Percentiles rank a stretch among this genome's conserved stretches.
Evolutionary conservation across 2,329 filamentous ascomycete genomes (phyloP).

Genomic region (Trichoderma atrobrunneum): DNA sequence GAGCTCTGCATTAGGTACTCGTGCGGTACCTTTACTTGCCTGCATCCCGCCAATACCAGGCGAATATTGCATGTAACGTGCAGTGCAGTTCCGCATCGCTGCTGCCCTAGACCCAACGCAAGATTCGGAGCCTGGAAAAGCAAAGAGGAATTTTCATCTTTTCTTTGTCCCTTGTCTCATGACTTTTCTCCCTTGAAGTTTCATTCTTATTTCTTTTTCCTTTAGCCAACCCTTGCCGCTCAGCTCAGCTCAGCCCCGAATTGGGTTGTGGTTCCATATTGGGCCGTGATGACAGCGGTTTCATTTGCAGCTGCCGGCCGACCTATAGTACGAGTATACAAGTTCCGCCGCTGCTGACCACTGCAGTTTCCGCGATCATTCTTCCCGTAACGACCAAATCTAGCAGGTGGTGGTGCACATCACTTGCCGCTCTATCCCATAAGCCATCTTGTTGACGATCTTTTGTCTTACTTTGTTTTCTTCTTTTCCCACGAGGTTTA

Average conservation of each 20-base stretch:
- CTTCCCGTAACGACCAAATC: slow-evolving; percentile 7
- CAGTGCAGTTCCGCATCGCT: neutral
- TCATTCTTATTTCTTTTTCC: neutral
- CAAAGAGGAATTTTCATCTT: neutral
- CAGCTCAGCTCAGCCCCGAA: neutral
- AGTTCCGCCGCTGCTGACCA: neutral
- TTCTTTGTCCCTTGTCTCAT: neutral
- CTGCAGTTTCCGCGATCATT: neutral
- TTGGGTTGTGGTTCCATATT: slow-evolving; percentile 4
- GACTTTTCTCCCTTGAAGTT: neutral
- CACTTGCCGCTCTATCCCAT: neutral
- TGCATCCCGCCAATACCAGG: neutral
- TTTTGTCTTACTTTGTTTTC: neutral
- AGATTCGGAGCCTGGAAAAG: neutral
- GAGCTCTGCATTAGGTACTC: slow-evolving; percentile 1
- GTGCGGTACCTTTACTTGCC: neutral
- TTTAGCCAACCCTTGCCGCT: neutral
- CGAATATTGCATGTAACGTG: neutral
- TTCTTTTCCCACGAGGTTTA: neutral
- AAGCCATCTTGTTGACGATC: neutral
- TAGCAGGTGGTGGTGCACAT: slow-evolving; percentile 14
- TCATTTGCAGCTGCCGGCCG: neutral
- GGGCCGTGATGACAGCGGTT: neutral
- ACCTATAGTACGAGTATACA: neutral
- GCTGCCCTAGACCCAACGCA: neutral